Percentiles rank a stretch among this genome's conserved stretches.
phyloP scores from a whole-genome alignment of 805 yeast species.

The Grigorovia yakushimaensis region DNA sequence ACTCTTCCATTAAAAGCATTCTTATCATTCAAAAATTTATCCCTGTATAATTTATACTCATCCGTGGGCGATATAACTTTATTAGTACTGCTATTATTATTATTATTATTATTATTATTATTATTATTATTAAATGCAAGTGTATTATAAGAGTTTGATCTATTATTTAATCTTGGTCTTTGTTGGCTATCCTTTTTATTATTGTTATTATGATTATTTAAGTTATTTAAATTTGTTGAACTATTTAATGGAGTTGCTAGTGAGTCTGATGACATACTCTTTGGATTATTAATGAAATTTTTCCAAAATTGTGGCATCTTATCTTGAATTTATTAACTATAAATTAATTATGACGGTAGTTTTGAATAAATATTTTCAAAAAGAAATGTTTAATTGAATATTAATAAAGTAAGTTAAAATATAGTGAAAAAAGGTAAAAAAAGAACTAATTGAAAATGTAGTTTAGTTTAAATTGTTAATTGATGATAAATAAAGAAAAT shows the following conservation, averaged over 20 bases:
- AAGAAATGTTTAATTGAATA: no score
- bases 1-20: constrained; percentile 39
- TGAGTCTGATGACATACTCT: constrained; percentile 27
- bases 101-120: not conserved
- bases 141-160: constrained; percentile 9
- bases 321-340: constrained; percentile 7
- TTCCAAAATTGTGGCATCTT: constrained; percentile 24
- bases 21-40: constrained; percentile 28
- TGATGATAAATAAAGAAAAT: no score
- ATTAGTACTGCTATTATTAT: not conserved
- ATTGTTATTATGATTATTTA: not conserved
- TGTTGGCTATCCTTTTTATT: not conserved
- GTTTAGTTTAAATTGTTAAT: no score
- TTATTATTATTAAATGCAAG: no score
- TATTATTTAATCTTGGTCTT: constrained; percentile 10
- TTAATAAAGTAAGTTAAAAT: no score
- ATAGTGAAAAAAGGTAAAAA: no score
- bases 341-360: no score
- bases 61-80: constrained; percentile 1
- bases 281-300: constrained; percentile 24
- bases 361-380: no score
- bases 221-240: not conserved
- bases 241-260: constrained; percentile 4
- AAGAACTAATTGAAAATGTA: no score
- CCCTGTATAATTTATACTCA: constrained; percentile 29